These are phyloP conservation scores for Stentor coeruleus DNA, from an alignment of 73 alveolate species.

Conservation along the genomic window DNA sequence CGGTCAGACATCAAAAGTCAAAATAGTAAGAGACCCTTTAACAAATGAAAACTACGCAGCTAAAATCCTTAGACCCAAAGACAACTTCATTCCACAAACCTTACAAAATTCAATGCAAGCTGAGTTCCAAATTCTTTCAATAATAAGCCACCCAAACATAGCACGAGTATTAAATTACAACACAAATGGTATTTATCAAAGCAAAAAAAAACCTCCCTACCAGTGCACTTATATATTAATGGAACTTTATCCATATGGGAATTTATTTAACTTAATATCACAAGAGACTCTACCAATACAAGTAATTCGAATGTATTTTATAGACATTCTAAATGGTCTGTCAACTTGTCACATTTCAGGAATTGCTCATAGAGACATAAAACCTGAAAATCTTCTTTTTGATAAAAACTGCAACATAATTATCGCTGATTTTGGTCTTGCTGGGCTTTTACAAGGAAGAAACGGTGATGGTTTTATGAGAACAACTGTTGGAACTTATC, in stretches of 20 bases:
- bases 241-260: slow-evolving; percentile 56
- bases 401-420: slow-evolving; percentile 49
- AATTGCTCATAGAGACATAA: slow-evolving; percentile 63
- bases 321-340: slow-evolving; percentile 49
- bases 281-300: slow-evolving; percentile 41
- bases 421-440: slow-evolving; percentile 64
- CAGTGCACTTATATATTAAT: slow-evolving; percentile 34
- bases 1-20: slow-evolving; percentile 60
- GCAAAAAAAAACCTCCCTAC: slow-evolving; percentile 24
- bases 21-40: slow-evolving; percentile 25
- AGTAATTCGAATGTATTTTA: slow-evolving; percentile 44
- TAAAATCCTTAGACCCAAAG: slow-evolving; percentile 44
- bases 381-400: slow-evolving; percentile 63
- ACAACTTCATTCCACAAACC: too few relatives aligned
- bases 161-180: slow-evolving; percentile 33
- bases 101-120: too few relatives aligned
- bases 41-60: slow-evolving; percentile 39
- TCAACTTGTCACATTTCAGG: slow-evolving; percentile 51
- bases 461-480: slow-evolving; percentile 30
- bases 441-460: slow-evolving; percentile 31
- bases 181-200: slow-evolving; percentile 35
- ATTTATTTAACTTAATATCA: slow-evolving; percentile 50
- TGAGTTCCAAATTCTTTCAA: slow-evolving; percentile 42
- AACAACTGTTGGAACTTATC: slow-evolving; percentile 45
- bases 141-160: slow-evolving; percentile 44